These are phyloP conservation scores for Boechera divaricarpa DNA, from an alignment of 345 rosid genomes.

Conservation along the genomic window DNA sequence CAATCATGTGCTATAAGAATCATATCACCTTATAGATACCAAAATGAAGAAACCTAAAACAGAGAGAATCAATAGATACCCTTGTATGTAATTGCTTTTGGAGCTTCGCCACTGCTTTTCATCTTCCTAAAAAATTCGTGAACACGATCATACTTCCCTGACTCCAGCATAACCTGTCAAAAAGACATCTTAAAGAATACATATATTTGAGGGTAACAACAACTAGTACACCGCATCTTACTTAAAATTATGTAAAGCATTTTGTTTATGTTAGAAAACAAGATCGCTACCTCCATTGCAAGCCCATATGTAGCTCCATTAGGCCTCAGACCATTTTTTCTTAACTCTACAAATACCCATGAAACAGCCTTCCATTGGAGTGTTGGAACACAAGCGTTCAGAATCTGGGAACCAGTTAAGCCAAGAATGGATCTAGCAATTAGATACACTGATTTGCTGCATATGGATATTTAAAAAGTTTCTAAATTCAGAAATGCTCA, in stretches of 20 bases:
- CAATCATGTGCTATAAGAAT: slow-evolving; percentile 28
- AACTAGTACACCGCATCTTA: slow-evolving; percentile 17
- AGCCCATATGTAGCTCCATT: slow-evolving; percentile 95
- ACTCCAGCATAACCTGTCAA: slow-evolving; percentile 89
- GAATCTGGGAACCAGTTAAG: slow-evolving; percentile 55
- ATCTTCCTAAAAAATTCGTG: slow-evolving; percentile 71
- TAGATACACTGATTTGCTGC: slow-evolving; percentile 7
- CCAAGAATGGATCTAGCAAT: slow-evolving; percentile 22
- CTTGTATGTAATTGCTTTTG: slow-evolving; percentile 78
- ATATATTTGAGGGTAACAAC: not conserved
- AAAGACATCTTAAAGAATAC: slow-evolving; percentile 20
- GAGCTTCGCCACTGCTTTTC: slow-evolving; percentile 77
- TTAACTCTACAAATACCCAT: slow-evolving; percentile 86
- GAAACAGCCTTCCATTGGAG: slow-evolving; percentile 90
- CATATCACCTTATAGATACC: slow-evolving; percentile 7
- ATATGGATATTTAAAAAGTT: not conserved
- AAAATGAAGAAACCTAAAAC: not conserved
- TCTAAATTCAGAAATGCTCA: slow-evolving; percentile 24
- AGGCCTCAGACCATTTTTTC: slow-evolving; percentile 81
- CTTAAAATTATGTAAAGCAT: not conserved
- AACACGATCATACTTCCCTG: slow-evolving; percentile 84
- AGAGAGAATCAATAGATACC: slow-evolving; percentile 49
- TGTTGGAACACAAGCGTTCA: slow-evolving; percentile 88
- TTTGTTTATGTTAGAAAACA: slow-evolving; percentile 7
- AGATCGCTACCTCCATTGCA: slow-evolving; percentile 85